These are phyloP conservation scores for Yamadazyma taylorii DNA, from an alignment of 1,139 yeast genomes.

Conservation along the genomic window DNA sequence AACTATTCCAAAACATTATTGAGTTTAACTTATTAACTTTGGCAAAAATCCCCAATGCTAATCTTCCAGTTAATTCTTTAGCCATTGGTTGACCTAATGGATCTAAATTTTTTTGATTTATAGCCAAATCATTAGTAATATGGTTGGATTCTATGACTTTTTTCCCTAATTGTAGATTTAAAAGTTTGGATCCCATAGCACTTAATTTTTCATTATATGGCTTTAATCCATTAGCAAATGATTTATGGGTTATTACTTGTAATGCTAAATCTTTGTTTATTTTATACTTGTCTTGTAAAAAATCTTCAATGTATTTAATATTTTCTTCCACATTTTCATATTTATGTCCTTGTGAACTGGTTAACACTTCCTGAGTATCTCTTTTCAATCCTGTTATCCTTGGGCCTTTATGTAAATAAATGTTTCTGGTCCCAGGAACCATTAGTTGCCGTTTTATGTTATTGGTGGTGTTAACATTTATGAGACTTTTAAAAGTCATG, in stretches of 20 bases:
- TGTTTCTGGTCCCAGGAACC: slow-evolving; percentile 14
- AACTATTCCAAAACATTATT: slow-evolving; percentile 72
- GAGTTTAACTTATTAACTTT: slow-evolving; percentile 47
- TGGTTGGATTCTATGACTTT: slow-evolving; percentile 37
- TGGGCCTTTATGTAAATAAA: slow-evolving; percentile 53
- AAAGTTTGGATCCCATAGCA: slow-evolving; percentile 72
- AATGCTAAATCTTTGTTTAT: slow-evolving; percentile 58
- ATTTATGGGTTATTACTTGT: slow-evolving; percentile 87
- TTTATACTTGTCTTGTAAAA: slow-evolving; percentile 43
- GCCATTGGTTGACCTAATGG: slow-evolving; percentile 58
- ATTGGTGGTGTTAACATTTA: background rate
- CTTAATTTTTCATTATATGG: slow-evolving; percentile 87
- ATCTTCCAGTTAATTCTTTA: slow-evolving; percentile 50
- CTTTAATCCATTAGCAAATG: slow-evolving; percentile 86
- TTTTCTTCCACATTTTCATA: slow-evolving; percentile 58
- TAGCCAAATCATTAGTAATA: slow-evolving; percentile 31
- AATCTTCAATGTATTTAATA: slow-evolving; percentile 45
- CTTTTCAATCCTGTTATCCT: slow-evolving; percentile 74
- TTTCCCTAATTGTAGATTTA: slow-evolving; percentile 60
- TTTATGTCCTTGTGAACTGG: slow-evolving; percentile 56
- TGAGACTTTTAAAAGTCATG: too few species aligned
- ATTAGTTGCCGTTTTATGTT: background rate
- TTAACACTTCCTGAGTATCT: slow-evolving; percentile 65
- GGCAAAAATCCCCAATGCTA: slow-evolving; percentile 54
- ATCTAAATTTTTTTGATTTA: slow-evolving; percentile 63